Base-by-base conservation (phyloP, 2,329 filamentous ascomycete species). In the Fusarium chaquense region DNA sequence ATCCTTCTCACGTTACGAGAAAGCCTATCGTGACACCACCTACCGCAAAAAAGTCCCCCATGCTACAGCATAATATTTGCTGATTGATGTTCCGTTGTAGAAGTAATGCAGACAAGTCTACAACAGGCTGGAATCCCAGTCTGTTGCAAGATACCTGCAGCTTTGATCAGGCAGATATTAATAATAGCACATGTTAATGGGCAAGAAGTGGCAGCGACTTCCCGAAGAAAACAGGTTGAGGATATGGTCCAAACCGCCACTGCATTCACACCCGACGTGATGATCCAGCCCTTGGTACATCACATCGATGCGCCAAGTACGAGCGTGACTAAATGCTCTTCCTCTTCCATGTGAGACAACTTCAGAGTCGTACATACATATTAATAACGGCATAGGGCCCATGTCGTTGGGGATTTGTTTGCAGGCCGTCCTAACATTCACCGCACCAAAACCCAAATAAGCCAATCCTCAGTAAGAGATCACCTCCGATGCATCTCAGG, bases 171-270 rank as follows among this genome's bases (percentile, higher is more conserved):
- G 67, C 50, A 32, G 55, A 54, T 70, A 52, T 64, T 36, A 30
- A 63, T 47, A 30, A 63, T 47, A 43, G 50, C 67, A 70, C 67
- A 70, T 70, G 67, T 45, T 58, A 53, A 66, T 47, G 55, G 46
- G 18, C 41, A 62, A 32, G 43, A 35, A 41, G 59, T 38, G 40
- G 40, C 35, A 45, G 58, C 28, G 61, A 55, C 36, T 54, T 65
- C 56, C 51, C 51, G 28, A 62, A 57, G 52, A 38, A 52, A 57
- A 46, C 45, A 58, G 43, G 54, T 24, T 32, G 45, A 63, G 36
- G 35, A n/a, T 41, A 40, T 57, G 56, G 47, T 51, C 47, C 41
- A 58, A 58, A 54, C 45, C 32, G 46, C 50, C 57, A 68, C 62
- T 70, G 62, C 58, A 54, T 54, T 24, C 67, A 70, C 50, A n/a